Conservation (phyloP, 2,329 filamentous ascomycete species). For the Botrytis elliptica region DNA sequence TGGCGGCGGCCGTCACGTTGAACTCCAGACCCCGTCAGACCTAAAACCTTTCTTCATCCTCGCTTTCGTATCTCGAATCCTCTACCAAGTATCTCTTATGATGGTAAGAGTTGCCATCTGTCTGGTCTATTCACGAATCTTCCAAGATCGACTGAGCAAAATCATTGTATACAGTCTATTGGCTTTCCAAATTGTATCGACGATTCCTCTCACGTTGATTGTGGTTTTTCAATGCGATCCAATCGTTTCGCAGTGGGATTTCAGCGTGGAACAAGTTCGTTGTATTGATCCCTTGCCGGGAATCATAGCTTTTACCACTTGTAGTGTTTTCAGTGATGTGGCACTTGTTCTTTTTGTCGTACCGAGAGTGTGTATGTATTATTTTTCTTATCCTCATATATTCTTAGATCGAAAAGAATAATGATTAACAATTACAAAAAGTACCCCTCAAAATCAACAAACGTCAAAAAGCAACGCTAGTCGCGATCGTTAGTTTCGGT, state of each 20-base stretch:
- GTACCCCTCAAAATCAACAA: constrained; percentile 1
- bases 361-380: background rate
- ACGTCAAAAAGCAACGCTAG: background rate
- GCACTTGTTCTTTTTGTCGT: background rate
- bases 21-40: background rate
- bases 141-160: constrained; percentile 1
- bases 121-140: constrained; percentile 3
- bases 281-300: background rate
- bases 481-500: constrained; percentile 1
- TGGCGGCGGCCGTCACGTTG: background rate
- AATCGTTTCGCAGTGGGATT: background rate
- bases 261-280: background rate
- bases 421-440: background rate
- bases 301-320: background rate
- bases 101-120: background rate
- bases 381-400: background rate
- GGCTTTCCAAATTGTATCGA: background rate
- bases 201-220: background rate
- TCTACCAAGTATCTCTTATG: background rate
- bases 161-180: background rate
- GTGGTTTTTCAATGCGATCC: constrained; percentile 9
- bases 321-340: constrained; percentile 12
- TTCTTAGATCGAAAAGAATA: background rate
- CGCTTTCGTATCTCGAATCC: background rate
- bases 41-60: background rate